These are phyloP conservation scores for Kluyveromyces aestuarii DNA, from an alignment of 805 yeast species.

Conservation along the genomic window DNA sequence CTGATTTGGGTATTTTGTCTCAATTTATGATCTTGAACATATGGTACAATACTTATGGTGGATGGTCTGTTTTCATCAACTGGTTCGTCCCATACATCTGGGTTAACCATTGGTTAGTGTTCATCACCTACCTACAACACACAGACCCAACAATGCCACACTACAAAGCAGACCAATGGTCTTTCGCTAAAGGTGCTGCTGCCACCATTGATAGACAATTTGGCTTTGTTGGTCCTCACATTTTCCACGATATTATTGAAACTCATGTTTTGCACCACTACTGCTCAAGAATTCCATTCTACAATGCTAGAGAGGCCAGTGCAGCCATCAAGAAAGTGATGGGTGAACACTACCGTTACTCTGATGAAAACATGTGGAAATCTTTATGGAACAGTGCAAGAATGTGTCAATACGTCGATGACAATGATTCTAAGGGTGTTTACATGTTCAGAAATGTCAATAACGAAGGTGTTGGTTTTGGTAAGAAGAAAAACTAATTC, in stretches of 20 bases:
- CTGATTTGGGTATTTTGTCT: constrained; percentile 61
- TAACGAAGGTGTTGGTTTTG: constrained; percentile 38
- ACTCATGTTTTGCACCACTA: constrained; percentile 86
- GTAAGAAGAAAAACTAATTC: constrained; percentile 2
- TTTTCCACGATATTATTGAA: constrained; percentile 84
- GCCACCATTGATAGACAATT: constrained; percentile 81
- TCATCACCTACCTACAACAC: constrained; percentile 79
- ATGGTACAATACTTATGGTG: constrained; percentile 56
- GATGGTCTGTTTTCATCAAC: constrained; percentile 51
- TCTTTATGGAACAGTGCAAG: constrained; percentile 56
- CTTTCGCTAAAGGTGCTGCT: constrained; percentile 82
- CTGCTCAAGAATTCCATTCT: constrained; percentile 77
- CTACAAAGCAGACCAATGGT: constrained; percentile 70
- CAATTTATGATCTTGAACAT: constrained; percentile 45
- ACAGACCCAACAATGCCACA: constrained; percentile 75
- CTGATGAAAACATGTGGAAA: constrained; percentile 65
- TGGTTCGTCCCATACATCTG: constrained; percentile 71
- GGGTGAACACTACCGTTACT: constrained; percentile 69
- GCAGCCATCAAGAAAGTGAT: constrained; percentile 72
- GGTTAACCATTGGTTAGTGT: constrained; percentile 86
- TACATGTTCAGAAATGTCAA: constrained; percentile 69
- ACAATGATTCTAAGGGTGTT: constrained; percentile 46
- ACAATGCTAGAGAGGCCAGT: constrained; percentile 74
- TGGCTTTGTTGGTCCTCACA: constrained; percentile 67
- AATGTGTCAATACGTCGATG: constrained; percentile 66